Evolutionary conservation across 768 basidiomycete genomes (phyloP).

Genomic region (Exsudoporus frostii): DNA sequence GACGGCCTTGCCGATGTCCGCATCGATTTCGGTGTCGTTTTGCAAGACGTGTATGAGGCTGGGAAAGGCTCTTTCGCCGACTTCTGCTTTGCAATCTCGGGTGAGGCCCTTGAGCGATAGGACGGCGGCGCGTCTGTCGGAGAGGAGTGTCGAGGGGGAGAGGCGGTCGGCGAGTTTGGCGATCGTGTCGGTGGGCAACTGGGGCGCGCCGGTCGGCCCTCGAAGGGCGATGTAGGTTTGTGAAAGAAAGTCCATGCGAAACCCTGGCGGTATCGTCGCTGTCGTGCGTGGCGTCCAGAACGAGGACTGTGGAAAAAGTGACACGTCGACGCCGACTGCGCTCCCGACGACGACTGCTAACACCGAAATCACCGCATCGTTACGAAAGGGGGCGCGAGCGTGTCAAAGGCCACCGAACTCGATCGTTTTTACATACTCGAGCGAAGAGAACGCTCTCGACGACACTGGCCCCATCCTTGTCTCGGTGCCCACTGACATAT

Average conservation of each 20-base stretch:
- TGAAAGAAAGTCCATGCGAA: slow-evolving; percentile 77
- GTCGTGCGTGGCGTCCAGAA: not conserved
- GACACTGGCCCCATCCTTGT: not conserved
- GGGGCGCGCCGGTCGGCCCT: slow-evolving; percentile 78
- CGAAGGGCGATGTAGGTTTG: slow-evolving; percentile 84
- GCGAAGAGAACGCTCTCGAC: not conserved
- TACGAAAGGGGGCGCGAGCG: not conserved
- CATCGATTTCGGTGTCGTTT: slow-evolving; percentile 87
- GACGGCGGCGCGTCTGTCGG: slow-evolving; percentile 92
- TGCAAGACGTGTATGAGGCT: slow-evolving; percentile 79
- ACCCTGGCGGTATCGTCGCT: not conserved
- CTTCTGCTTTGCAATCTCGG: slow-evolving; percentile 87
- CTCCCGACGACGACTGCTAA: not conserved
- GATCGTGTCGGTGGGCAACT: slow-evolving; percentile 83
- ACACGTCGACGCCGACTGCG: not conserved
- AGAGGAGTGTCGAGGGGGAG: slow-evolving; percentile 83
- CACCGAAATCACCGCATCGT: not conserved
- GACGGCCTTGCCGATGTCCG: slow-evolving; percentile 88
- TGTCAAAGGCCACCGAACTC: too few species aligned
- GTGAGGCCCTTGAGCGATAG: slow-evolving; percentile 89
- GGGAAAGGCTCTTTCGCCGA: slow-evolving; percentile 72
- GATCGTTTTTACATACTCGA: not conserved
- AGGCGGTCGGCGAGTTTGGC: slow-evolving; percentile 84
- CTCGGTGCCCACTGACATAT: not conserved
- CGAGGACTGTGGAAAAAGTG: not conserved